Evolutionary conservation across 306 rosid genomes (phyloP).

Genomic region (Fragaria ananassa): DNA sequence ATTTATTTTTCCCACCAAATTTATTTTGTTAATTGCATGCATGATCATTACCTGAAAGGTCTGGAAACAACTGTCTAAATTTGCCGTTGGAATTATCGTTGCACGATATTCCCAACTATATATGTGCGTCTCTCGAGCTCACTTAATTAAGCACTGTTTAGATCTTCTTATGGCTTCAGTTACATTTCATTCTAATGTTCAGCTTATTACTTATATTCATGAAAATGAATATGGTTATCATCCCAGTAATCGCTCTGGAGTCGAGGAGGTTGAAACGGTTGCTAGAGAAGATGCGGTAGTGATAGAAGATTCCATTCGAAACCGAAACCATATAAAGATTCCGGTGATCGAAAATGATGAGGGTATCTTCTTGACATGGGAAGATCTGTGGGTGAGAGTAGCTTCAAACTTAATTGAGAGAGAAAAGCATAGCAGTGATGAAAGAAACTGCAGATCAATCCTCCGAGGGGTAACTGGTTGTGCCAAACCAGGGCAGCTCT

Average conservation of each 20-base stretch:
- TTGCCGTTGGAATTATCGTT: neutral
- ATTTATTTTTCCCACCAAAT: no score
- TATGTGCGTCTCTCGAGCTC: neutral
- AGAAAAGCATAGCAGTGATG: neutral
- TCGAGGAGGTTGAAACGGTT: neutral
- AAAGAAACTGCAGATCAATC: conserved; percentile 37
- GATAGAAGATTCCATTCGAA: neutral
- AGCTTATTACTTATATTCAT: neutral
- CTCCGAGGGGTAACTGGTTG: conserved; percentile 48
- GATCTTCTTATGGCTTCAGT: conserved; percentile 7
- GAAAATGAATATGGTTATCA: conserved; percentile 3
- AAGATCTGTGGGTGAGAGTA: conserved; percentile 49
- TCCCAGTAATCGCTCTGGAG: neutral
- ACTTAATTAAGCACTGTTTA: neutral
- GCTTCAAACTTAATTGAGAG: neutral
- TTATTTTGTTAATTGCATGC: no score
- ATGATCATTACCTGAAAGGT: no score
- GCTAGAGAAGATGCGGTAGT: neutral
- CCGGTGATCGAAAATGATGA: neutral
- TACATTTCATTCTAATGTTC: neutral
- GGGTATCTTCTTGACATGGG: conserved; percentile 51
- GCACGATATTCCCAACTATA: neutral
- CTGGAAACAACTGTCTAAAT: no score
- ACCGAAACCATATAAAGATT: neutral
- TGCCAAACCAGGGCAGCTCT: conserved; percentile 54